Conservation (phyloP, 1,284 basidiomycete species). For the Ceraceosorus guamensis region DNA sequence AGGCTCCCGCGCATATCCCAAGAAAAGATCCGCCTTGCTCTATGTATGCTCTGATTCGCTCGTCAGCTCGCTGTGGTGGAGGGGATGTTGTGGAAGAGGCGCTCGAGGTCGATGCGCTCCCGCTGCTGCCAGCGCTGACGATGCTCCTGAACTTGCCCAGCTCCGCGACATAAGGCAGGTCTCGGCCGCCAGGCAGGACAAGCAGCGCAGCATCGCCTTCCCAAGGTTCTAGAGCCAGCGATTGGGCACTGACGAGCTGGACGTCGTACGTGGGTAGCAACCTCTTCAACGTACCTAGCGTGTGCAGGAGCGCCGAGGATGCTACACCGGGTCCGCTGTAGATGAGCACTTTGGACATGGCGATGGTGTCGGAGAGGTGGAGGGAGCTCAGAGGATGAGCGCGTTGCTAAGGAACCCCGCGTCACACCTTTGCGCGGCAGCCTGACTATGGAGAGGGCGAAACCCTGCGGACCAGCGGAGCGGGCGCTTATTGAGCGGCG, state of each 20-base stretch:
- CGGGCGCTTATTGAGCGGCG: no score
- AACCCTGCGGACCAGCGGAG: no score
- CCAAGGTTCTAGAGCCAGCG: conserved; percentile 37
- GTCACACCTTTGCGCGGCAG: no score
- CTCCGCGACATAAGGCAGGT: conserved; percentile 33
- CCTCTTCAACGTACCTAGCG: conserved; percentile 23
- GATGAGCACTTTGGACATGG: conserved; percentile 39
- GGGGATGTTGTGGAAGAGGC: not conserved
- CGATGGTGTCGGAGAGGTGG: no score
- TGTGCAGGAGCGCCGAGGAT: conserved; percentile 35
- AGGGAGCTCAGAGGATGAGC: no score
- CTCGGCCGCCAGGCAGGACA: conserved; percentile 36
- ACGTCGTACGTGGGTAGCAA: conserved; percentile 37
- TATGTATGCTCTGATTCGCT: conserved; percentile 59
- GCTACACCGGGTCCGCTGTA: conserved; percentile 40
- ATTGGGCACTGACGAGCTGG: conserved; percentile 22
- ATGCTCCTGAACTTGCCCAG: conserved; percentile 8
- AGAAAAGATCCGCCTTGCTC: conserved; percentile 63
- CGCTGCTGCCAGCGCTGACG: no score
- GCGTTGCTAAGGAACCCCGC: no score
- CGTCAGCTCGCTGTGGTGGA: conserved; percentile 6
- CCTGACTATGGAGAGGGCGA: no score
- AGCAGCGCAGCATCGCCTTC: conserved; percentile 24
- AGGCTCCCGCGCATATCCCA: conserved; percentile 61
- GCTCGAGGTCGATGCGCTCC: not conserved